A percentile compares a stretch with the other conserved stretches of the same genome.
Conservation (phyloP, 1,284 basidiomycete genomes). For the Malassezia yamatoensis region DNA sequence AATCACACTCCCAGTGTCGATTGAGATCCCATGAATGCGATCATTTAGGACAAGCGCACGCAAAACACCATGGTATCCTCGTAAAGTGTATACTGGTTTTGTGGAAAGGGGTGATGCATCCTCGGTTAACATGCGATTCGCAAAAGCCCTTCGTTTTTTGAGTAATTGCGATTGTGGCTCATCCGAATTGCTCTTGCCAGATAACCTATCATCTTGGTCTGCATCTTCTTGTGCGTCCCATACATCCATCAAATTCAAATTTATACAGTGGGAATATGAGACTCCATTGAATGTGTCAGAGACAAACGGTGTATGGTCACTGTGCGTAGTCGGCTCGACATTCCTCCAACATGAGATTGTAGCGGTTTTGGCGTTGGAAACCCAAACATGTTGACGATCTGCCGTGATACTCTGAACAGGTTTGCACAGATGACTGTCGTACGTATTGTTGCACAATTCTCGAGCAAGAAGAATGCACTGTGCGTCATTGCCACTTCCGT, state of each 20-base stretch:
- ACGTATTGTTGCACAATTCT: slow-evolving; percentile 30
- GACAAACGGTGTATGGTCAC: slow-evolving; percentile 14
- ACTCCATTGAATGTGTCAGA: background rate
- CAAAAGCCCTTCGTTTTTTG: background rate
- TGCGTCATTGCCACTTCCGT: slow-evolving; percentile 69
- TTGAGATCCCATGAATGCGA: slow-evolving; percentile 76
- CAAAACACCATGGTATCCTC: slow-evolving; percentile 72
- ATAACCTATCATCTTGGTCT: background rate
- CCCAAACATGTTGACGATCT: slow-evolving; percentile 84
- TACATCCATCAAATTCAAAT: background rate
- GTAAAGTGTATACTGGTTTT: slow-evolving; percentile 62
- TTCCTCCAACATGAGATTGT: slow-evolving; percentile 65
- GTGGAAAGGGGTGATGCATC: slow-evolving; percentile 62
- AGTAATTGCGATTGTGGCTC: slow-evolving; percentile 55
- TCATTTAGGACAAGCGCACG: slow-evolving; percentile 77
- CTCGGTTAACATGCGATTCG: slow-evolving; percentile 53
- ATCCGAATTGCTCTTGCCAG: slow-evolving; percentile 48
- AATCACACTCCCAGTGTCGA: slow-evolving; percentile 73
- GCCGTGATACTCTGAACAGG: slow-evolving; percentile 68
- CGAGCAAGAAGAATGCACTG: slow-evolving; percentile 67
- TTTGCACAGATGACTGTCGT: slow-evolving; percentile 20
- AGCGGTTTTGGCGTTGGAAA: slow-evolving; percentile 68
- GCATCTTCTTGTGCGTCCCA: background rate
- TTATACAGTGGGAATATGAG: background rate
- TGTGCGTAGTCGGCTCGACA: slow-evolving; percentile 44